Conservation (phyloP, 2,329 filamentous ascomycete genomes). For the Dichotomopilus funicola region DNA sequence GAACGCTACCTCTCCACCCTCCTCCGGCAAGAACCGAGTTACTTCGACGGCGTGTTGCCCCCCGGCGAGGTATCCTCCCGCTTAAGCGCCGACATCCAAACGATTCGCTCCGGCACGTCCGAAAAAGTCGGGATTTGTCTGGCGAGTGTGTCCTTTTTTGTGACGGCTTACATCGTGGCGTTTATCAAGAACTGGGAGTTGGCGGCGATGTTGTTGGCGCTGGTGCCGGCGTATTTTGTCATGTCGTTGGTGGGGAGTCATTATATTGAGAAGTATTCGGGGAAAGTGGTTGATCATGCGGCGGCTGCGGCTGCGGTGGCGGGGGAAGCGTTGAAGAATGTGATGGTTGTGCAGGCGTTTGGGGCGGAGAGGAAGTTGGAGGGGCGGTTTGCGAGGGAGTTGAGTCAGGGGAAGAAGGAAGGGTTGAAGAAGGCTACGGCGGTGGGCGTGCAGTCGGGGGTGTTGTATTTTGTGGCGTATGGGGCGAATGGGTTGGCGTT, state of each 20-base stretch:
- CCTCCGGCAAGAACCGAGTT: conserved; percentile 55
- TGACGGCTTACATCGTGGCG: conserved; percentile 61
- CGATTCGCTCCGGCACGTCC: conserved; percentile 60
- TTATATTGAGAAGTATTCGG: conserved; percentile 48
- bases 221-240: conserved; percentile 57
- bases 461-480: conserved; percentile 61
- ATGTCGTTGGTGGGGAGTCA: conserved; percentile 54
- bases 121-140: conserved; percentile 66
- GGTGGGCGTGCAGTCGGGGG: conserved; percentile 51
- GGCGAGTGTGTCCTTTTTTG: conserved; percentile 57
- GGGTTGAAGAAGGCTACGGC: conserved; percentile 51
- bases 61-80: conserved; percentile 58
- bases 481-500: conserved; percentile 59
- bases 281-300: conserved; percentile 46
- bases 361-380: conserved; percentile 54
- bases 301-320: conserved; percentile 56
- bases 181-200: conserved; percentile 58
- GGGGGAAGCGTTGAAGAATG: conserved; percentile 54
- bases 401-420: conserved; percentile 26
- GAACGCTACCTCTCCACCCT: conserved; percentile 54
- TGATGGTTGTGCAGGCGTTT: conserved; percentile 60
- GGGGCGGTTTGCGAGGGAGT: conserved; percentile 41
- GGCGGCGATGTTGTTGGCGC: conserved; percentile 56
- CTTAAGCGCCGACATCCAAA: conserved; percentile 60
- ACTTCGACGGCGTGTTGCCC: conserved; percentile 53